Evolutionary conservation across 805 yeast genomes (phyloP).

Genomic region (Candida wancherniae): DNA sequence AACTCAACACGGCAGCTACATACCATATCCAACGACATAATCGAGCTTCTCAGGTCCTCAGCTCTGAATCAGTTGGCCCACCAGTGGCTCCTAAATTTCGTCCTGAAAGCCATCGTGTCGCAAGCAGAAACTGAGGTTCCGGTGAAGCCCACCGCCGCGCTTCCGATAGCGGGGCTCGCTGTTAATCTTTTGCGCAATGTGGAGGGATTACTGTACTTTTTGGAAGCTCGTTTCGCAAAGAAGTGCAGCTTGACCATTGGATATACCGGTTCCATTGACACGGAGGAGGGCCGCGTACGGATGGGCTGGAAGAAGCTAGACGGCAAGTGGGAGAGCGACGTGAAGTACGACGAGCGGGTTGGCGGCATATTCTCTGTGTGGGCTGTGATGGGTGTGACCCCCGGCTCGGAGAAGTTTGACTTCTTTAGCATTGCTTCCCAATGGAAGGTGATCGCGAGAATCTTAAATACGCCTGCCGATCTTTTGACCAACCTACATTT

Average conservation of each 20-base stretch:
- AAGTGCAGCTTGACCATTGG: conserved; percentile 91
- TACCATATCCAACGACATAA: conserved; percentile 47
- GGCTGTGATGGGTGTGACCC: conserved; percentile 60
- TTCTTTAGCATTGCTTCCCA: conserved; percentile 33
- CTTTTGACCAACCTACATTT: conserved; percentile 65
- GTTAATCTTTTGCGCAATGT: conserved; percentile 44
- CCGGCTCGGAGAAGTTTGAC: conserved; percentile 18
- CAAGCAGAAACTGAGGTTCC: conserved; percentile 93
- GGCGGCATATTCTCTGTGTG: conserved; percentile 82
- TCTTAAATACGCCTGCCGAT: conserved; percentile 51
- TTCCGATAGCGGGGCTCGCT: conserved; percentile 72
- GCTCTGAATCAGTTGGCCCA: conserved; percentile 45
- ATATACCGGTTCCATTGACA: conserved; percentile 64
- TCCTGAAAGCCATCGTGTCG: conserved; percentile 78
- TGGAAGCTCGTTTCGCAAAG: conserved; percentile 80
- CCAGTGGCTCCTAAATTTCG: conserved; percentile 72
- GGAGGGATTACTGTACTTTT: conserved; percentile 49
- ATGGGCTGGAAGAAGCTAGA: conserved; percentile 81
- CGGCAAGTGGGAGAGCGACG: conserved; percentile 55
- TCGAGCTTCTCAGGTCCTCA: conserved; percentile 45
- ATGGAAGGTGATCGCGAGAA: conserved; percentile 74
- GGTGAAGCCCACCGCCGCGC: conserved; percentile 69
- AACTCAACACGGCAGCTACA: conserved; percentile 58
- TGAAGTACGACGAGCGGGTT: conserved; percentile 76
- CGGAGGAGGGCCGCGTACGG: conserved; percentile 72